Conservation (phyloP, 192 early-diverging fungal genomes). For the Linnemannia elongata region DNA sequence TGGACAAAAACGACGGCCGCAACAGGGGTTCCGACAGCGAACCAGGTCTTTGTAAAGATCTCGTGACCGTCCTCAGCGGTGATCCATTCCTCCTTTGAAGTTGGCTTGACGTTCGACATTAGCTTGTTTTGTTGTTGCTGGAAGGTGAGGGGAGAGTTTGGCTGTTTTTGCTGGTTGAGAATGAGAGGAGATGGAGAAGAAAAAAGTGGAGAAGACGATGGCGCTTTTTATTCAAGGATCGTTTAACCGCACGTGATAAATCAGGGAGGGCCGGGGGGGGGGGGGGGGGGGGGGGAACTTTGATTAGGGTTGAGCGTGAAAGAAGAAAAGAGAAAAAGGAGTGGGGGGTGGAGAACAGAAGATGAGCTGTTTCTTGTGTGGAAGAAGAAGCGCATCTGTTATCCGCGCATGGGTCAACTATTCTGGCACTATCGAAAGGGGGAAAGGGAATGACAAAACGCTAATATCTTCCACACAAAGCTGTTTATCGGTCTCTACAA, state of each 20-base stretch:
- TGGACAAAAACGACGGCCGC: slow-evolving; percentile 63
- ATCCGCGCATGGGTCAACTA: not conserved
- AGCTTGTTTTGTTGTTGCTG: not conserved
- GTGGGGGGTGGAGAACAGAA: not conserved
- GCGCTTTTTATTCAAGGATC: not conserved
- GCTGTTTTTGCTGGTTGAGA: not conserved
- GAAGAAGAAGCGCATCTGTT: not conserved
- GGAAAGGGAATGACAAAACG: not conserved
- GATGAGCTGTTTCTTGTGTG: not conserved
- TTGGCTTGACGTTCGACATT: slow-evolving; percentile 21
- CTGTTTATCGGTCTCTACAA: not conserved
- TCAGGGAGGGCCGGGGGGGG: no score
- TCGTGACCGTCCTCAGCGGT: slow-evolving; percentile 57
- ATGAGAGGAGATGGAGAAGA: not conserved
- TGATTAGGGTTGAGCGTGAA: slow-evolving; percentile 1
- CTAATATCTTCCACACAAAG: not conserved
- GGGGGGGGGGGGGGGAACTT: not conserved
- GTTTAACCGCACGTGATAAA: not conserved
- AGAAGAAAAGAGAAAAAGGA: not conserved
- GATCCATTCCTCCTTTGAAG: slow-evolving; percentile 60
- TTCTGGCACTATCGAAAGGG: not conserved
- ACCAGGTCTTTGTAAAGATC: slow-evolving; percentile 68
- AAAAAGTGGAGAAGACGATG: not conserved
- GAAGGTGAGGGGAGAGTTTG: not conserved
- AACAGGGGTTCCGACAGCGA: slow-evolving; percentile 37